Evolutionary conservation across 1,284 basidiomycete genomes (phyloP), one percentile per base, ranked within the genome.

Genomic region (Sparassis latifolia): DNA sequence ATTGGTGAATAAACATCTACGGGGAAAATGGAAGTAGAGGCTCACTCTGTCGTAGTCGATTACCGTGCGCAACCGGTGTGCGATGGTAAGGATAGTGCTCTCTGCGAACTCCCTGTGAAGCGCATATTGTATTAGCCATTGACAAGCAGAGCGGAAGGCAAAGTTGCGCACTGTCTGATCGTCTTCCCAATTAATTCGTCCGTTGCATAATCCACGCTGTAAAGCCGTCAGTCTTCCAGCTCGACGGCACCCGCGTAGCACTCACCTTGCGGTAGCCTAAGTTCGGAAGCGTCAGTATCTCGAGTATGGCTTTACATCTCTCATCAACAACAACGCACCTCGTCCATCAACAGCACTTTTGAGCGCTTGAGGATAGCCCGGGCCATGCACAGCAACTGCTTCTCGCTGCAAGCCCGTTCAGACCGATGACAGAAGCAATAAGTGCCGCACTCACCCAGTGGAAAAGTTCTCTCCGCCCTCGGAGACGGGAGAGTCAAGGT

Each of bases 381-480:
- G 7, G 88, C 89, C 86, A 92, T 89, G 65, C 86, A 90, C 9
- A 92, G 74, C 30, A 92, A 68, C 67, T 92, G 90, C 62, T 90
- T 89, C 67, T 93, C 86, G 10, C 82, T 84, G 55, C 27, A 10
- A 30, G 42, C 27, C 20, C 37, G 5, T 48, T 48, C 42, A 48
- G 30, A 2, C 20, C 55, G 4, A n/a, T 44, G 20, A 43, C 48
- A 28, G 10, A 42, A 33, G 42, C 42, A 29, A n/a, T 33, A 29
- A 12, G 9, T n/a, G 39, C 44, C 31, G 46, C 49, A 44, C 76
- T 42, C 58, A 86, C 86, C 93, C 93, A 4, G 88, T 87, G 0
- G 88, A 92, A 65, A 96, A 95, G 68, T 96, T 97, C 42, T 95
- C 92, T n/a, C 92, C 92, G 1, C 86, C 86, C 68, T 92, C 90